phyloP scores from a whole-genome alignment of 768 basidiomycete species.

The Tubosaeta sp. region DNA sequence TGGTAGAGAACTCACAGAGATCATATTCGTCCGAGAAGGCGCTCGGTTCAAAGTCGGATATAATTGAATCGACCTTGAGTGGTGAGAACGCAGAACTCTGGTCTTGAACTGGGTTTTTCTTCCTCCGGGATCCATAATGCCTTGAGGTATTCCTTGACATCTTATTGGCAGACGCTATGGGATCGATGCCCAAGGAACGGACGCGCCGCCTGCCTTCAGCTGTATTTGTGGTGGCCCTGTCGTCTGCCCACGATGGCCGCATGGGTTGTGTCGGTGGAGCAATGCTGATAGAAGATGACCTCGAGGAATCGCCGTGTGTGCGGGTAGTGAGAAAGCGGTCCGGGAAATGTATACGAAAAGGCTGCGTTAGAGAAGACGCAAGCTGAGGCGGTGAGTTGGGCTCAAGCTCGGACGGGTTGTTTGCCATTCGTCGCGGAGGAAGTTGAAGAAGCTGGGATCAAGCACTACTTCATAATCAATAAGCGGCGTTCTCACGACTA shows the following conservation, averaged over 20 bases:
- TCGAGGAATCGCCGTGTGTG: conserved; percentile 26
- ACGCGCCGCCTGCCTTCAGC: conserved; percentile 18
- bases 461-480: conserved; percentile 2
- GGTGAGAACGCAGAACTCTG: conserved; percentile 15
- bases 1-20: conserved; percentile 49
- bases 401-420: conserved; percentile 20
- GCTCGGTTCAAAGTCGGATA: conserved; percentile 35
- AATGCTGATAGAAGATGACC: conserved; percentile 29
- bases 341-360: conserved; percentile 34
- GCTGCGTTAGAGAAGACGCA: conserved; percentile 8
- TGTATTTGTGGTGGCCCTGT: conserved; percentile 3
- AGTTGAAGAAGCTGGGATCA: background rate
- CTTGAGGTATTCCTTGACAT: conserved; percentile 13
- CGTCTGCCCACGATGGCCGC: conserved; percentile 12
- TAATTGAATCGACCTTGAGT: conserved; percentile 24
- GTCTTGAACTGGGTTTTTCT: conserved; percentile 14
- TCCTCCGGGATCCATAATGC: conserved; percentile 18
- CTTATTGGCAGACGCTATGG: conserved; percentile 10
- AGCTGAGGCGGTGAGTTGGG: conserved; percentile 14
- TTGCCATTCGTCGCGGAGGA: conserved; percentile 26
- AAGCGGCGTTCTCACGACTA: conserved; percentile 16
- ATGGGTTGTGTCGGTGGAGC: conserved; percentile 14
- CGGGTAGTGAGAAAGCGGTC: conserved; percentile 26
- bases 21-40: conserved; percentile 76
- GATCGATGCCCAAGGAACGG: conserved; percentile 19